Evolutionary conservation across 1,139 yeast genomes (phyloP).

Genomic region (Diutina pseudorugosa): DNA sequence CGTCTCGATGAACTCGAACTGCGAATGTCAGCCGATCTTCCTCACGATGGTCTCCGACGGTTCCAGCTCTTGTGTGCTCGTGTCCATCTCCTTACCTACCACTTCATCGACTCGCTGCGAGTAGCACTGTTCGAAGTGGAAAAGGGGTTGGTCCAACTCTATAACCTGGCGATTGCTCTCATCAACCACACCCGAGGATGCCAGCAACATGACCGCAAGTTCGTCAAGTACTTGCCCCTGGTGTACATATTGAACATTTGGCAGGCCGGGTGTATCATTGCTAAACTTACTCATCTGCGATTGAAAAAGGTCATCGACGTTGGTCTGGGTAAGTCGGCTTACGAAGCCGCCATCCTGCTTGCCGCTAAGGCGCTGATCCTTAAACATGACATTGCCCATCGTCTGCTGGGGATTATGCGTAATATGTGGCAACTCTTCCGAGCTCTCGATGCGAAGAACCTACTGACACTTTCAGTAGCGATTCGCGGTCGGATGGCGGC

Average conservation of each 20-base stretch:
- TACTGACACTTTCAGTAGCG: slow-evolving; percentile 31
- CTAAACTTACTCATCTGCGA: slow-evolving; percentile 66
- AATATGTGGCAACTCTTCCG: slow-evolving; percentile 86
- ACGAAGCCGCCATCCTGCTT: slow-evolving; percentile 55
- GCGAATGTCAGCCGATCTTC: slow-evolving; percentile 15
- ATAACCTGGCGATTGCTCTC: slow-evolving; percentile 65
- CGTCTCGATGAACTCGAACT: slow-evolving; percentile 70
- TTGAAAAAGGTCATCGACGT: slow-evolving; percentile 55
- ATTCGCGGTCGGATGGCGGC: slow-evolving; percentile 84
- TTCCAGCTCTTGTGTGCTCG: slow-evolving; percentile 63
- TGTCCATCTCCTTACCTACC: slow-evolving; percentile 69
- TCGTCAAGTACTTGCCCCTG: slow-evolving; percentile 72
- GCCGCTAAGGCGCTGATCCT: slow-evolving; percentile 73
- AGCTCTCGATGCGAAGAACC: slow-evolving; percentile 34
- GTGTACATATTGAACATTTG: slow-evolving; percentile 71
- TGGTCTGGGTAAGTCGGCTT: slow-evolving; percentile 60
- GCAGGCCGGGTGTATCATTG: slow-evolving; percentile 85
- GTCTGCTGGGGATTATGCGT: slow-evolving; percentile 88
- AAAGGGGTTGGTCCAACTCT: slow-evolving; percentile 64
- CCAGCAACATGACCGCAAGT: slow-evolving; percentile 44
- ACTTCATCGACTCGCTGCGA: slow-evolving; percentile 56
- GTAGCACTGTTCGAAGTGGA: slow-evolving; percentile 52
- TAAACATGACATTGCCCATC: slow-evolving; percentile 84
- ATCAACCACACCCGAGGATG: slow-evolving; percentile 56
- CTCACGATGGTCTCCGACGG: slow-evolving; percentile 49